phyloP scores from a whole-genome alignment of 148 eudicot genomes.

The Dianthus caryophyllus region DNA sequence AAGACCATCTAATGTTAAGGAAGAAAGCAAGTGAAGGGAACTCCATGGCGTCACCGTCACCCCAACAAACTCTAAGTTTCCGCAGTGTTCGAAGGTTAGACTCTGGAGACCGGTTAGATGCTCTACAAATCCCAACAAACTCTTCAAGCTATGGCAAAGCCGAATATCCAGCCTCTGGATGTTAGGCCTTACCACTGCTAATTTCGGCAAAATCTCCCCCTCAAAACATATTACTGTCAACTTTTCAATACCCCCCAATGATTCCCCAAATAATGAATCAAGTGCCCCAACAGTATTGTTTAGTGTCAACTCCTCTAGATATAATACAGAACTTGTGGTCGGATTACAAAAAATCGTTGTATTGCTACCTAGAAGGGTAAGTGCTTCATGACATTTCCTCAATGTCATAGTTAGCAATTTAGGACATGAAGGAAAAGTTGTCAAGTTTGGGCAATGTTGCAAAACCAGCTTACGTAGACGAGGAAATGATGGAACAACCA shows the following conservation, averaged over 20 bases:
- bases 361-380: background rate
- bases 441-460: background rate
- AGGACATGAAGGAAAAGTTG: constrained; percentile 8
- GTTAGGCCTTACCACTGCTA: background rate
- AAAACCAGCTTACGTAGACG: background rate
- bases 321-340: background rate
- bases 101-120: background rate
- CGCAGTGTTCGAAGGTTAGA: too few species aligned
- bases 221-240: background rate
- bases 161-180: background rate
- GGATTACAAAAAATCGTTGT: too few species aligned
- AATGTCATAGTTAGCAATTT: background rate
- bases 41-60: too few species aligned
- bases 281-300: background rate
- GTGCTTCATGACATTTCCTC: background rate
- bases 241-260: background rate
- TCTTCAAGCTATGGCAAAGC: background rate
- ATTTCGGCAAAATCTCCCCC: constrained; percentile 1
- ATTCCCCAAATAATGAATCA: background rate
- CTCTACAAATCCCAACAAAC: background rate
- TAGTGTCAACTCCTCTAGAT: background rate
- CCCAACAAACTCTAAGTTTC: too few species aligned
- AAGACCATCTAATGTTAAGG: too few species aligned
- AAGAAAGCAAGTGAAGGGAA: too few species aligned
- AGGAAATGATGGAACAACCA: constrained; percentile 1